Conservation (phyloP, 192 early-diverging fungal genomes). For the Coemansia sp. region DNA sequence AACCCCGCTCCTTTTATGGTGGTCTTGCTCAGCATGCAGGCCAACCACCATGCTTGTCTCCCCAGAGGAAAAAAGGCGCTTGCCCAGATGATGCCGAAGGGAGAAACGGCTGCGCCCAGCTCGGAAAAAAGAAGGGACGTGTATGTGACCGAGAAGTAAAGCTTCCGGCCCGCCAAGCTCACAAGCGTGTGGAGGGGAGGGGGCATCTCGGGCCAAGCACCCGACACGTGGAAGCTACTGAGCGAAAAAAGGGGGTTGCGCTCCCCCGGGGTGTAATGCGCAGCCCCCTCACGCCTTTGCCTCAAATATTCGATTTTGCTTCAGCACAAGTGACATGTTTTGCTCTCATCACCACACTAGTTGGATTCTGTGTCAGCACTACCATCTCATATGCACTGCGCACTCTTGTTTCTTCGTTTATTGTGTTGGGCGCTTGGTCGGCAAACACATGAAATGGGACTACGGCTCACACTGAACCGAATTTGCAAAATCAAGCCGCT, state of each 20-base stretch:
- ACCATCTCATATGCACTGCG: too few relatives aligned
- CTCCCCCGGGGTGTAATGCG: background rate
- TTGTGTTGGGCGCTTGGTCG: too few relatives aligned
- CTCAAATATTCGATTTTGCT: background rate
- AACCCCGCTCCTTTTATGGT: conserved; percentile 4
- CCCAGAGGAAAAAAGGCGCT: background rate
- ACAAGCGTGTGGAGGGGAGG: conserved; percentile 7
- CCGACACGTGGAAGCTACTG: conserved; percentile 12
- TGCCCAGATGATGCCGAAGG: too few relatives aligned
- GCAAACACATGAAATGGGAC: too few relatives aligned
- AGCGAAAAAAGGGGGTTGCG: too few relatives aligned
- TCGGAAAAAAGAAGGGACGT: background rate
- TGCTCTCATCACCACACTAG: too few relatives aligned
- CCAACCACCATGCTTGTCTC: background rate
- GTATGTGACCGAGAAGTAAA: conserved; percentile 11
- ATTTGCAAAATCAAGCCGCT: too few relatives aligned
- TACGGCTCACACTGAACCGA: too few relatives aligned
- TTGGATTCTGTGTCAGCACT: too few relatives aligned
- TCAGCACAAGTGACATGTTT: background rate
- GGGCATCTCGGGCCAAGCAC: conserved; percentile 8
- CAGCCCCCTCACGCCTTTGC: background rate
- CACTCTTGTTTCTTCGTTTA: too few relatives aligned
- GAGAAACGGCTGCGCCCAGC: background rate
- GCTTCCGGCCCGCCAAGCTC: conserved; percentile 3
- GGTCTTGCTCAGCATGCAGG: conserved; percentile 1